A percentile compares a stretch with the other conserved stretches of the same genome.
Conservation (phyloP, 2,329 filamentous ascomycete species). For the Hyphodiscus sp. region DNA sequence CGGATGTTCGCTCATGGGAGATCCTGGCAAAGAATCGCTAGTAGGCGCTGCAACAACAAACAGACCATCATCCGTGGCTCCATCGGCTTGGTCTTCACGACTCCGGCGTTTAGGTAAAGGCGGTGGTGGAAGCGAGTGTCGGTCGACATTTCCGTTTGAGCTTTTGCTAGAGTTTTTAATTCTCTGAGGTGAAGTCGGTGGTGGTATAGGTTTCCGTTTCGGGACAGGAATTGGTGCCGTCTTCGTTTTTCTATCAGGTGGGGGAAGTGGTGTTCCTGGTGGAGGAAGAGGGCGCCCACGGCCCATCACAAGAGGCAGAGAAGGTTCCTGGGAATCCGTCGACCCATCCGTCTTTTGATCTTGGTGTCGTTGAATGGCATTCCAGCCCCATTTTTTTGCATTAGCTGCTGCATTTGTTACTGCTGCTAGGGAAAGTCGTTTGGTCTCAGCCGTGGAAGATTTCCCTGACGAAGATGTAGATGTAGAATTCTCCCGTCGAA, state of each 20-base stretch:
- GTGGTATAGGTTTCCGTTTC: conserved; percentile 57
- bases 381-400: conserved; percentile 54
- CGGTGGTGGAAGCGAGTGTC: conserved; percentile 35
- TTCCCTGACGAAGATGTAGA: conserved; percentile 30
- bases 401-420: conserved; percentile 49
- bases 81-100: conserved; percentile 31
- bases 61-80: conserved; percentile 42
- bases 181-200: conserved; percentile 19
- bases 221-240: conserved; percentile 51
- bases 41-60: conserved; percentile 62
- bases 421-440: conserved; percentile 46
- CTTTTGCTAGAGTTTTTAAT: conserved; percentile 26
- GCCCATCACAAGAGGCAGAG: conserved; percentile 61
- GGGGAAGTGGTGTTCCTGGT: conserved; percentile 71
- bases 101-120: conserved; percentile 37
- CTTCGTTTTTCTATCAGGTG: conserved; percentile 54
- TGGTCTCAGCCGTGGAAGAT: conserved; percentile 29
- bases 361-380: conserved; percentile 44
- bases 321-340: conserved; percentile 30
- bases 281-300: conserved; percentile 77
- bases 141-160: conserved; percentile 6
- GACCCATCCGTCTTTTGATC: conserved; percentile 28
- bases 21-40: conserved; percentile 52
- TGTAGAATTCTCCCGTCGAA: conserved; percentile 29
- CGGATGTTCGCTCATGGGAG: conserved; percentile 38